Evolutionary conservation across 345 rosid genomes (phyloP).

Genomic region (Heritiera fomes): DNA sequence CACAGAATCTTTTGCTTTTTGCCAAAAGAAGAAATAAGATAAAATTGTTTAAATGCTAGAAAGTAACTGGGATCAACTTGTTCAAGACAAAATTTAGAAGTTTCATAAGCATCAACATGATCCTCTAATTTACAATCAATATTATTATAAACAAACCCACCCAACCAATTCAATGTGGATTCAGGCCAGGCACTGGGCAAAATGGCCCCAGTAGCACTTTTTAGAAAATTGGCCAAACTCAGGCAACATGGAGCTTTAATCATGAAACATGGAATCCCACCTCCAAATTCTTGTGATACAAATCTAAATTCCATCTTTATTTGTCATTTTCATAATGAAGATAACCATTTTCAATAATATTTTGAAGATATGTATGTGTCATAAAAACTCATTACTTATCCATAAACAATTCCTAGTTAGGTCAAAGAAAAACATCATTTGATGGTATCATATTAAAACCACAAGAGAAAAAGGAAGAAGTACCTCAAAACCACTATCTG

Average conservation of each 20-base stretch:
- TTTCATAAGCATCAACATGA: neutral
- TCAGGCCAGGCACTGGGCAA: neutral
- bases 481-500: constrained; percentile 80
- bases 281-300: neutral
- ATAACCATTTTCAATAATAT: neutral
- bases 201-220: neutral
- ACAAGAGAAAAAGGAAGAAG: neutral
- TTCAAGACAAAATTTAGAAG: neutral
- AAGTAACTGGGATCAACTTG: neutral
- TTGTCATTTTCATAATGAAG: neutral
- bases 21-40: neutral
- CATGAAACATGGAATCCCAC: neutral
- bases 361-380: neutral
- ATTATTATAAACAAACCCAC: neutral
- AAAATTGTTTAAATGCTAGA: neutral
- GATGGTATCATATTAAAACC: neutral
- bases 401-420: neutral
- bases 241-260: neutral
- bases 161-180: constrained; percentile 5
- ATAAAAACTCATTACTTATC: neutral
- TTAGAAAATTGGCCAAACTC: constrained; percentile 1
- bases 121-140: neutral
- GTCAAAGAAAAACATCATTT: neutral
- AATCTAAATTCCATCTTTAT: neutral
- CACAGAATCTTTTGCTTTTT: constrained; percentile 1